Evolutionary conservation across 148 eudicot species (phyloP), one percentile per base, ranked within the genome.

Genomic region (Agrostemma githago): DNA sequence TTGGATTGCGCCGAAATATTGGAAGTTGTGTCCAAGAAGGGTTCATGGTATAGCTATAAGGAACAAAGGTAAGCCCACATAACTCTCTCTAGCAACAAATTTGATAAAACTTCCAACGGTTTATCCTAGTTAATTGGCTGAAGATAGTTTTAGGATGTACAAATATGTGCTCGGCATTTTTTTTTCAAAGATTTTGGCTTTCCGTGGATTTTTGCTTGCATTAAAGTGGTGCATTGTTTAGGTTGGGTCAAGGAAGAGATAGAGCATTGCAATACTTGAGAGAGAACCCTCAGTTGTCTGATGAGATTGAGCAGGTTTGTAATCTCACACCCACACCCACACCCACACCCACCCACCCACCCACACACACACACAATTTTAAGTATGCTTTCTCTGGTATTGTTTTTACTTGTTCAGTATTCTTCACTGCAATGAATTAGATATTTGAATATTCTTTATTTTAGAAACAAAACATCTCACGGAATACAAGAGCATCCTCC

Each of bases 181-280:
- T 15, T 69, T 19, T 44, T 44, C 19, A 26, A 26, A 26, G 34
- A 26, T n/a, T 42, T 42, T 70, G 5, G 16, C 19, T 53, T 54
- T 34, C 19, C 61, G 61, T 74, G 16, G 26, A 26, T 57, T 43
- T 39, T 68, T 68, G 15, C 69, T 43, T 16, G 20, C 34, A 61
- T 60, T 40, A 37, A 5, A 5, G 7, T 58, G 70, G 62, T 74
- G 26, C 70, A 80, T 58, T 65, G 62, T 74, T 54, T 60, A 93
- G 98, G 84, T 83, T 93, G 90, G 98, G 98, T 72, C 98, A 91
- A 77, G 98, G 98, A 83, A 86, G 98, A 85, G 98, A 93, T 75
- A 86, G 79, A 74, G 89, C 95, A 43, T 75, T 93, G 81, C 95
- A 91, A 75, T 91, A 78, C 83, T 82, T 93, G 86, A 88, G 86